phyloP scores from a whole-genome alignment of 306 rosid genomes.

The Morella rubra region DNA sequence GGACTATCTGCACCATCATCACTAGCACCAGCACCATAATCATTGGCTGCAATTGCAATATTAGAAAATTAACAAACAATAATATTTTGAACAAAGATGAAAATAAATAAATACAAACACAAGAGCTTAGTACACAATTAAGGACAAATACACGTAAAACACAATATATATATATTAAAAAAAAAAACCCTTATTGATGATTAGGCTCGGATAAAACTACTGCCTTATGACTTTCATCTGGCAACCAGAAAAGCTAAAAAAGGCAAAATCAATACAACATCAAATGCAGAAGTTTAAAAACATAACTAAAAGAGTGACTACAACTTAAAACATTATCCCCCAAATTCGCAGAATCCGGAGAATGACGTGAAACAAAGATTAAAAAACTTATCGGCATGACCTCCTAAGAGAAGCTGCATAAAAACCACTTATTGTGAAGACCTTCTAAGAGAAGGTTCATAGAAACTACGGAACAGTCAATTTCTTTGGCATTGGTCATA shows the following conservation, averaged over 20 bases:
- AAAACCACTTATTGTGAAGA: not conserved
- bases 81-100: too few species aligned
- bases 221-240: constrained; percentile 1
- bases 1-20: too few species aligned
- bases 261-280: too few species aligned
- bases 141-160: too few species aligned
- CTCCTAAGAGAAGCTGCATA: not conserved
- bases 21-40: too few species aligned
- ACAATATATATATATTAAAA: too few species aligned
- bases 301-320: not conserved
- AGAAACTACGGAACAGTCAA: not conserved
- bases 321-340: not conserved
- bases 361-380: not conserved
- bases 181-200: constrained; percentile 5
- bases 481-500: not conserved
- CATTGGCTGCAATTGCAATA: too few species aligned
- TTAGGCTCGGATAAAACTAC: not conserved
- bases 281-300: not conserved
- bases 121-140: too few species aligned
- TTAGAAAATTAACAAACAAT: too few species aligned
- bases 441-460: not conserved
- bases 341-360: not conserved
- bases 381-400: not conserved
- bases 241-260: constrained; percentile 27
- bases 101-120: too few species aligned